A percentile compares a stretch with the other conserved stretches of the same genome.
Conservation (phyloP, 495 filamentous ascomycete species). For the Neohortaea acidophila region DNA sequence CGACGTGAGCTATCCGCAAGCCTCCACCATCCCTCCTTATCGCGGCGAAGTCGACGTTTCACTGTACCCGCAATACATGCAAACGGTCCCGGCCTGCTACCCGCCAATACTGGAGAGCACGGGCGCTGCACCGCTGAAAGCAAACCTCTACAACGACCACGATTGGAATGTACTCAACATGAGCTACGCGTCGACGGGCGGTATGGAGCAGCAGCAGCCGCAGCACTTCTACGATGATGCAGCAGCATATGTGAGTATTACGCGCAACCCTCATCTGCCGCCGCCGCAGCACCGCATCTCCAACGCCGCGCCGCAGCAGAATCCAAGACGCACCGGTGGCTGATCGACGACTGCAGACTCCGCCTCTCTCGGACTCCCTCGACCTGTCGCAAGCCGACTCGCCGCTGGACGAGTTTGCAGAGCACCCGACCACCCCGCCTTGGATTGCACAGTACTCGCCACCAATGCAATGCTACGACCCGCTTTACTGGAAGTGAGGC, state of each 20-base stretch:
- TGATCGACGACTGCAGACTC: conserved; percentile 45
- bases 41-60: conserved; percentile 41
- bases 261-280: conserved; percentile 9
- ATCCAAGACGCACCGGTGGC: conserved; percentile 5
- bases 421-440: conserved; percentile 51
- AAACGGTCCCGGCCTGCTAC: conserved; percentile 39
- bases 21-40: no score
- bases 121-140: conserved; percentile 45
- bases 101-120: conserved; percentile 53
- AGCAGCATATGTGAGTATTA: conserved; percentile 19
- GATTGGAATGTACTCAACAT: conserved; percentile 63
- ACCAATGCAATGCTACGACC: conserved; percentile 5
- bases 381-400: conserved; percentile 53
- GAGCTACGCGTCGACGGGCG: conserved; percentile 59
- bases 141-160: conserved; percentile 42
- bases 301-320: not conserved
- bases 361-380: conserved; percentile 67
- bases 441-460: conserved; percentile 30
- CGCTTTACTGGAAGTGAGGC: no score
- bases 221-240: conserved; percentile 46
- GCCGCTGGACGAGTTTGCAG: conserved; percentile 35
- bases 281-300: conserved; percentile 2
- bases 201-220: conserved; percentile 53
- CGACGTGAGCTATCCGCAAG: conserved; percentile 43
- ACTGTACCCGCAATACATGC: conserved; percentile 46